phyloP scores from a whole-genome alignment of 2,329 filamentous ascomycete species.

The Cyphellophora europaea region DNA sequence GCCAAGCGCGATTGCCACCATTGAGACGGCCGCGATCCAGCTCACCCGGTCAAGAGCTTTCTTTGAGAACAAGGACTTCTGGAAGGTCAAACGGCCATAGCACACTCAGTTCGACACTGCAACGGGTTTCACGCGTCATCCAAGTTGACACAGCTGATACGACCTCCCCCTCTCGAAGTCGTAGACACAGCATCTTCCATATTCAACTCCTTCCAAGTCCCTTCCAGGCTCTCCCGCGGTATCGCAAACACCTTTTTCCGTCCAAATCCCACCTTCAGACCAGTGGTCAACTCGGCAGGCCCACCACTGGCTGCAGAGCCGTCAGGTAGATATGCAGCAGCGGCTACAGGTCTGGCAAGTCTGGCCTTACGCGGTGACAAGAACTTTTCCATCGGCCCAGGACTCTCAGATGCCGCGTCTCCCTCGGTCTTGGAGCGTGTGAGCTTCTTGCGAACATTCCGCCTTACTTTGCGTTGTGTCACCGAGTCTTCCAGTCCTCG shows the following conservation, averaged over 20 bases:
- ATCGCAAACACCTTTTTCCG: conserved; percentile 18
- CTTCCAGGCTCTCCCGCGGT: conserved; percentile 25
- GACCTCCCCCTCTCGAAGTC: conserved; percentile 3
- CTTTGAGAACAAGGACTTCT: conserved; percentile 26
- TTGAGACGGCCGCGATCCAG: conserved; percentile 38
- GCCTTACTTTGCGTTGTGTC: neutral
- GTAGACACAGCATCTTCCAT: conserved; percentile 8
- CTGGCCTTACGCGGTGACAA: neutral
- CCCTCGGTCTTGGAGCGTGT: neutral
- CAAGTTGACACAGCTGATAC: conserved; percentile 17
- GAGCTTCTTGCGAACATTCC: neutral
- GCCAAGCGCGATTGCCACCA: conserved; percentile 41
- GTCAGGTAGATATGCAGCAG: neutral
- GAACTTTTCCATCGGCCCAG: neutral
- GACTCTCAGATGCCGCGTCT: neutral
- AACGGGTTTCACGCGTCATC: conserved; percentile 8
- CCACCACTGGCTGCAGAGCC: no score
- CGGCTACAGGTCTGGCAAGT: neutral
- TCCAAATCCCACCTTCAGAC: conserved; percentile 2
- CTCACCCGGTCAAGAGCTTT: conserved; percentile 37
- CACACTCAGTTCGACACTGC: neutral
- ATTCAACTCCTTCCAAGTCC: conserved; percentile 23
- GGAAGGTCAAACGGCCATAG: conserved; percentile 19
- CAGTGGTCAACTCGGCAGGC: conserved; percentile 5
- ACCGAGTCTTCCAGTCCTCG: conserved; percentile 9